Evolutionary conservation across 371 early-diverging fungal species (phyloP).

Genomic region (Umbelopsis sp.): DNA sequence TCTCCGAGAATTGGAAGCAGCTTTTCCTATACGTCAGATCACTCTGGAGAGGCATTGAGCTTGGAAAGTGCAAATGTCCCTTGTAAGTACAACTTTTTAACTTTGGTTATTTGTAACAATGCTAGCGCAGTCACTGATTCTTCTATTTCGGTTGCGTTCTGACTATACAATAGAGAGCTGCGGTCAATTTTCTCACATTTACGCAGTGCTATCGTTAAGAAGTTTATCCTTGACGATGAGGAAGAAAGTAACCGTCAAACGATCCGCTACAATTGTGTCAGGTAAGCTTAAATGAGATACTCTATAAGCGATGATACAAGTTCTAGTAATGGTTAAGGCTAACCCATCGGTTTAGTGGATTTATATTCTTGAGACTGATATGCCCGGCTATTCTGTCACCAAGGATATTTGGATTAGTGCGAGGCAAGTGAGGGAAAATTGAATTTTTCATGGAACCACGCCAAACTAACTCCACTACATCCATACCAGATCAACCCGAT

Average conservation of each 20-base stretch:
- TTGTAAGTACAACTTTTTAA: slow-evolving; percentile 20
- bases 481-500: slow-evolving; percentile 62
- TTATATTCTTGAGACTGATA: slow-evolving; percentile 82
- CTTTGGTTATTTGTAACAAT: too few relatives aligned
- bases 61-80: slow-evolving; percentile 30
- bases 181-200: slow-evolving; percentile 58
- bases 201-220: slow-evolving; percentile 41
- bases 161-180: slow-evolving; percentile 35
- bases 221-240: slow-evolving; percentile 32
- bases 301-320: background rate
- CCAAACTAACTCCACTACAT: background rate
- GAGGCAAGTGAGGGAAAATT: slow-evolving; percentile 33
- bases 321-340: background rate
- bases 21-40: slow-evolving; percentile 21
- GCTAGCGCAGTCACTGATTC: background rate
- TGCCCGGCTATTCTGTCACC: slow-evolving; percentile 88
- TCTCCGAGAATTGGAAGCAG: slow-evolving; percentile 21
- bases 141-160: background rate
- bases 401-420: slow-evolving; percentile 75
- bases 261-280: slow-evolving; percentile 54
- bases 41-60: slow-evolving; percentile 21
- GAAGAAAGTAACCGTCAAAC: slow-evolving; percentile 31
- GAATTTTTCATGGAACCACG: too few relatives aligned
- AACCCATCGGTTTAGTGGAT: slow-evolving; percentile 58
- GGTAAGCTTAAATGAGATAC: slow-evolving; percentile 21